Conservation (phyloP, 140 eudicot species). For the Cichorium intybus region DNA sequence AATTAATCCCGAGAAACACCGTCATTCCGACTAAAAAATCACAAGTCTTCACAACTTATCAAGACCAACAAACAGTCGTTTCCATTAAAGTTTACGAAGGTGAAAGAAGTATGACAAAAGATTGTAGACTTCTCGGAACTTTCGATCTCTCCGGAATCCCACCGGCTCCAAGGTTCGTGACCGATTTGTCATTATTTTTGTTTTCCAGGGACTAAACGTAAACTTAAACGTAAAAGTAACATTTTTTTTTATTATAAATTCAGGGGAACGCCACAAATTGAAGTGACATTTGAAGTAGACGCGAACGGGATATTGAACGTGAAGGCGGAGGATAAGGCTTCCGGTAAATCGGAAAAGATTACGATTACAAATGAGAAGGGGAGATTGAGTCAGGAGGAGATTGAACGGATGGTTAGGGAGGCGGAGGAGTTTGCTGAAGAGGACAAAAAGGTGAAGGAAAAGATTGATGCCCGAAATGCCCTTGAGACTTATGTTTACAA, state of each 20-base stretch:
- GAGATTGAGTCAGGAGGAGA: conserved; percentile 69
- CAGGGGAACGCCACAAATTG: conserved; percentile 89
- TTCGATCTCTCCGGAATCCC: conserved; percentile 73
- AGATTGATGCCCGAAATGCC: conserved; percentile 67
- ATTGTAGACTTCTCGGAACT: conserved; percentile 75
- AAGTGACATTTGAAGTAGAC: conserved; percentile 83
- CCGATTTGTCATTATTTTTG: background rate
- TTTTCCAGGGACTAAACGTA: background rate
- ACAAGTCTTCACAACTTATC: conserved; percentile 80
- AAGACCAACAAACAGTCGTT: conserved; percentile 74
- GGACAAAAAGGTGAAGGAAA: conserved; percentile 76
- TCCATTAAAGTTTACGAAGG: conserved; percentile 87
- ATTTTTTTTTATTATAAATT: background rate
- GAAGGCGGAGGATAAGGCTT: conserved; percentile 79
- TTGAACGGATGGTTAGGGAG: conserved; percentile 73
- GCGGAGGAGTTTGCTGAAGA: conserved; percentile 86
- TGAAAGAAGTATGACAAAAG: conserved; percentile 80
- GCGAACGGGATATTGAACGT: conserved; percentile 83
- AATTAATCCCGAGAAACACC: conserved; percentile 78
- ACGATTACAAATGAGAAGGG: conserved; percentile 83
- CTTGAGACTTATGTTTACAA: conserved; percentile 78
- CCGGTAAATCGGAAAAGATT: conserved; percentile 71
- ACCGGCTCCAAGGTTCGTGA: conserved; percentile 70
- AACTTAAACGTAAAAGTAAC: background rate
- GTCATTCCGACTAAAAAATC: conserved; percentile 78